Evolutionary conservation across 805 yeast genomes (phyloP).

Genomic region (Starmerella riodocensis): DNA sequence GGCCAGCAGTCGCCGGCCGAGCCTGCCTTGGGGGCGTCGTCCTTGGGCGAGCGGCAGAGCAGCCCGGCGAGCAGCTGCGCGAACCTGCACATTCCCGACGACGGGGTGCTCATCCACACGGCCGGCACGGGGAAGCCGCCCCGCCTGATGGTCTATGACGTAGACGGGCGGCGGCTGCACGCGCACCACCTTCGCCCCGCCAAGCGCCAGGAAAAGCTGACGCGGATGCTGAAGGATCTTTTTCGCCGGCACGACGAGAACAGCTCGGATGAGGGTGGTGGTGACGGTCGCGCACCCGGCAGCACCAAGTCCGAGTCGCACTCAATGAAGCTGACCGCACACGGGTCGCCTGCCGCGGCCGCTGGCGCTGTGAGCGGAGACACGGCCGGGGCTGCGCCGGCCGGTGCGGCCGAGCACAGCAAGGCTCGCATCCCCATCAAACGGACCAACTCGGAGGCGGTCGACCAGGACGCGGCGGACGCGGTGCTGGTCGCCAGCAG

Average conservation of each 20-base stretch:
- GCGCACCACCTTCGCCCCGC: conserved; percentile 67
- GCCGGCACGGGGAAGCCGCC: conserved; percentile 19
- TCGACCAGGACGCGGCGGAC: conserved; percentile 18
- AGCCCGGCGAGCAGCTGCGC: no score
- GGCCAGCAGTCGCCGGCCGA: no score
- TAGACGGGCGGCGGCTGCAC: conserved; percentile 40
- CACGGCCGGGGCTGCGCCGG: background rate
- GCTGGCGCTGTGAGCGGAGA: background rate
- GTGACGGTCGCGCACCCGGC: background rate
- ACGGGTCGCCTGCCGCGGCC: conserved; percentile 4
- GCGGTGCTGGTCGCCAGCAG: conserved; percentile 14
- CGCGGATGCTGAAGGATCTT: conserved; percentile 18
- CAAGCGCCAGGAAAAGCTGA: conserved; percentile 32
- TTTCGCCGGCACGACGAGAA: conserved; percentile 18
- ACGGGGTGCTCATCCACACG: conserved; percentile 2
- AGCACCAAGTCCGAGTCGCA: background rate
- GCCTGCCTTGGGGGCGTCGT: no score
- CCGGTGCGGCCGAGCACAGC: background rate
- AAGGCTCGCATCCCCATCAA: no score
- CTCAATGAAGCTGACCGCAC: conserved; percentile 1
- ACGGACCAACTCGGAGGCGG: conserved; percentile 6
- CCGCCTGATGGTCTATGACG: conserved; percentile 27
- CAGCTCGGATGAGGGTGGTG: background rate
- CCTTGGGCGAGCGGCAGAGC: no score
- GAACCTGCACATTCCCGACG: background rate